Evolutionary conservation across 371 early-diverging fungal genomes (phyloP).

Genomic region (Actinomortierella wolfii): DNA sequence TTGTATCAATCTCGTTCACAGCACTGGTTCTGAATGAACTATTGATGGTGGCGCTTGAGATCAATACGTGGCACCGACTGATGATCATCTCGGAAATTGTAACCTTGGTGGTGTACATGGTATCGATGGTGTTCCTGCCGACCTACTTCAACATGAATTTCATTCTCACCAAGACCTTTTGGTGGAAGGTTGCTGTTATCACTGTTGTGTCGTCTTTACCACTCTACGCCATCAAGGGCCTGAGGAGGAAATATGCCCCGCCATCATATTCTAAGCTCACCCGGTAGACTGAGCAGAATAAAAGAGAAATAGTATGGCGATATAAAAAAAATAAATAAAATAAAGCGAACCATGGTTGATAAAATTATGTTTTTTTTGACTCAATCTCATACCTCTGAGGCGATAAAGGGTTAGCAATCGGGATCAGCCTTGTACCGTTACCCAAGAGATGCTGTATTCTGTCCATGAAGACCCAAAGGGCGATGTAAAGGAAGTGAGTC

Average conservation of each 20-base stretch:
- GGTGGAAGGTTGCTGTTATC: conserved; percentile 91
- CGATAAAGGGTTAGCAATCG: no score
- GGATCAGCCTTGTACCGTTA: no score
- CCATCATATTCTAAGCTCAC: conserved; percentile 76
- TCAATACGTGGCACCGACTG: conserved; percentile 88
- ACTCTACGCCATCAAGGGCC: conserved; percentile 74
- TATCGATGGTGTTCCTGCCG: conserved; percentile 86
- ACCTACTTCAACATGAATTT: conserved; percentile 91
- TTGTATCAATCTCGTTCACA: conserved; percentile 97
- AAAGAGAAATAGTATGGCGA: no score
- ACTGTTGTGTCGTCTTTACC: conserved; percentile 89
- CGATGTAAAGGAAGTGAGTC: no score
- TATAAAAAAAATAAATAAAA: no score
- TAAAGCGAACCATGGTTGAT: no score
- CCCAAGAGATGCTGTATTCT: no score
- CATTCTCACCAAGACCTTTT: conserved; percentile 81
- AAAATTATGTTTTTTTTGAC: no score
- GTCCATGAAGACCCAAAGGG: no score
- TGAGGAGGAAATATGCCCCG: conserved; percentile 75
- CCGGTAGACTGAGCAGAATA: conserved; percentile 8
- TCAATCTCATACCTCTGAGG: no score
- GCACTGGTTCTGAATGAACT: conserved; percentile 97
- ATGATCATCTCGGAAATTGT: conserved; percentile 88
- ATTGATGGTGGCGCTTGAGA: conserved; percentile 97
- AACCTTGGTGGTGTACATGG: conserved; percentile 83